Conservation (phyloP, 208 protist genomes). For the Endotrypanum monterogeii region DNA sequence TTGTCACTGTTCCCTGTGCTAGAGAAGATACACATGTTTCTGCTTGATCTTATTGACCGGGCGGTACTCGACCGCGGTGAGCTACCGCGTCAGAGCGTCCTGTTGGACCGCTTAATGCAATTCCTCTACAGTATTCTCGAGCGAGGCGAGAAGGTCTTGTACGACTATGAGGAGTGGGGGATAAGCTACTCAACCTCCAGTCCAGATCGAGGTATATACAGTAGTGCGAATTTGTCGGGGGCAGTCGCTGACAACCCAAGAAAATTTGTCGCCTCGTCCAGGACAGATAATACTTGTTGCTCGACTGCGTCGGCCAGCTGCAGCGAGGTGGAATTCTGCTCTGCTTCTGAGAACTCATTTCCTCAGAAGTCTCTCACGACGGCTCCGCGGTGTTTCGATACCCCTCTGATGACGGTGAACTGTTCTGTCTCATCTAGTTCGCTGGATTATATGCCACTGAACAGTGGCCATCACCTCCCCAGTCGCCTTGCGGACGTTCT, state of each 20-base stretch:
- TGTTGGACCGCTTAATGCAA: conserved; percentile 37
- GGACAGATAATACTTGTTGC: neutral
- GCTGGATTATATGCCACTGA: conserved; percentile 20
- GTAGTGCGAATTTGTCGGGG: conserved; percentile 4
- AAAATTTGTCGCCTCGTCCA: neutral
- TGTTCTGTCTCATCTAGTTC: conserved; percentile 2
- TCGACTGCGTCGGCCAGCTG: conserved; percentile 2
- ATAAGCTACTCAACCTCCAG: conserved; percentile 2
- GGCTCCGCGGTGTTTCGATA: neutral
- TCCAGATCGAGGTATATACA: conserved; percentile 7
- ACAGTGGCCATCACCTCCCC: conserved; percentile 28
- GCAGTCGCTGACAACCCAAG: conserved; percentile 2
- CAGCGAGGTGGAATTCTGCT: conserved; percentile 1
- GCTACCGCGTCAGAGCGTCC: conserved; percentile 20
- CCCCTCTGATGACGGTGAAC: neutral
- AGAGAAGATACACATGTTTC: conserved; percentile 59
- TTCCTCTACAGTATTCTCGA: conserved; percentile 37
- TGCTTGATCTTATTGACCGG: conserved; percentile 45
- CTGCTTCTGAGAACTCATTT: neutral
- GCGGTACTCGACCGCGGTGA: conserved; percentile 13
- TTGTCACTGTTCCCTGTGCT: conserved; percentile 54
- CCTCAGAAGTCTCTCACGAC: neutral
- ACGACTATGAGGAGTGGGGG: conserved; percentile 33
- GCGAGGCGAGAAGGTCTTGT: conserved; percentile 31
- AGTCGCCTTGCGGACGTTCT: conserved; percentile 24